Evolutionary conservation across 768 basidiomycete genomes (phyloP).

Genomic region (Panaeolus papilionaceus): DNA sequence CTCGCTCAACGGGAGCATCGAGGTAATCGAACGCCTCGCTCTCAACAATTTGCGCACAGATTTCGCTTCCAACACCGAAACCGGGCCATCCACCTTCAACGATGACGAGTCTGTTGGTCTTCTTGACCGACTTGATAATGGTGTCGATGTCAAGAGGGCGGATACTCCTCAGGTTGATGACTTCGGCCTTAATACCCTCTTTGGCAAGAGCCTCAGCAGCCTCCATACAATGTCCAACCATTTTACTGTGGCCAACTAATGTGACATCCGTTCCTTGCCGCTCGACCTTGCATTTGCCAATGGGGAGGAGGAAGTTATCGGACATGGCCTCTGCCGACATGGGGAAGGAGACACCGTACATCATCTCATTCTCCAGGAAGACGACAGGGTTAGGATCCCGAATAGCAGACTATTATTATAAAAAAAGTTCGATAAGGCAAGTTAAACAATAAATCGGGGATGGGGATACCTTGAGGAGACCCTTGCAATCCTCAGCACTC

Average conservation of each 20-base stretch:
- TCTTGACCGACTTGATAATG: conserved; percentile 96
- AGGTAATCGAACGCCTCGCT: conserved; percentile 98
- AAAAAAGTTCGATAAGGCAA: conserved; percentile 13
- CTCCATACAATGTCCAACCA: conserved; percentile 95
- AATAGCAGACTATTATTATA: conserved; percentile 76
- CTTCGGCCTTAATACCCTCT: conserved; percentile 97
- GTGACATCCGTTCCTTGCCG: conserved; percentile 92
- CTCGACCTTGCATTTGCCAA: conserved; percentile 98
- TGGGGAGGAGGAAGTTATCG: conserved; percentile 92
- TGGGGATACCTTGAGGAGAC: conserved; percentile 82
- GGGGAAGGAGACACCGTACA: conserved; percentile 97
- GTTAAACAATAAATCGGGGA: background rate
- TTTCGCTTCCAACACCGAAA: conserved; percentile 98
- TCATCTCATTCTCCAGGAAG: conserved; percentile 99
- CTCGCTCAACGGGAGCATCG: conserved; percentile 96
- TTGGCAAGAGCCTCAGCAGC: conserved; percentile 93
- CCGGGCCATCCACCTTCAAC: conserved; percentile 99
- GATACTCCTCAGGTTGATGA: conserved; percentile 95
- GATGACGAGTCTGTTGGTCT: conserved; percentile 95
- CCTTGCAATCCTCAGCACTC: conserved; percentile 99
- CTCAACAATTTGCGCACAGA: conserved; percentile 97
- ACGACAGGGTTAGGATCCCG: conserved; percentile 98
- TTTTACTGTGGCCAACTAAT: conserved; percentile 97
- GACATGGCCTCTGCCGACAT: conserved; percentile 96
- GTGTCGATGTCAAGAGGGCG: conserved; percentile 98